Conservation (phyloP, 345 rosid species). For the Sisymbrium irio region DNA sequence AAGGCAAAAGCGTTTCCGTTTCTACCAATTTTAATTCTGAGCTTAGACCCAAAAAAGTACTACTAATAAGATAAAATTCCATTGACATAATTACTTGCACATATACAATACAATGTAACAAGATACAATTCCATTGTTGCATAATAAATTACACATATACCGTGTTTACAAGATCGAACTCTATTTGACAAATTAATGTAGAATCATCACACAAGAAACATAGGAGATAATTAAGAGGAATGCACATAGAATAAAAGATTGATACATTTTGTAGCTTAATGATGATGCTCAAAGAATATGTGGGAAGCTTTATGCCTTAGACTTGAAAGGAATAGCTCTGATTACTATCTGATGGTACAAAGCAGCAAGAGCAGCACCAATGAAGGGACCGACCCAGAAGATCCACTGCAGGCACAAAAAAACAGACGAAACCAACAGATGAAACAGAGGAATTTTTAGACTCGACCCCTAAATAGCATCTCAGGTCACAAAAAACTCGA, state of each 20-base stretch:
- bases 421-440: not conserved
- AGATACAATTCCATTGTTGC: not conserved
- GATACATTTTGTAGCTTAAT: not conserved
- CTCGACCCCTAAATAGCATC: not conserved
- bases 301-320: constrained; percentile 38
- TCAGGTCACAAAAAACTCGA: not conserved
- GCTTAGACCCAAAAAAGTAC: not conserved
- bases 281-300: constrained; percentile 15
- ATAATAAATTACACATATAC: constrained; percentile 1
- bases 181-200: not conserved
- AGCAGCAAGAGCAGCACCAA: constrained; percentile 78
- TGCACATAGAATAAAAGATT: not conserved
- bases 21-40: too few relatives aligned
- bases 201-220: constrained; percentile 7
- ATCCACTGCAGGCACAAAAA: constrained; percentile 46
- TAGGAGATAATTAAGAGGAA: not conserved
- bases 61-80: not conserved
- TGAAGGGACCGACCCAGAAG: constrained; percentile 79
- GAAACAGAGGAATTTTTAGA: not conserved
- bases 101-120: constrained; percentile 1
- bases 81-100: constrained; percentile 13
- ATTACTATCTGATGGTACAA: constrained; percentile 66
- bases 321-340: constrained; percentile 70
- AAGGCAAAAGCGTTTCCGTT: too few relatives aligned
- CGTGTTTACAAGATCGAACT: constrained; percentile 1